These are phyloP conservation scores for Cynanchum wilfordii DNA, from an alignment of 257 asterid genomes.

Conservation along the genomic window DNA sequence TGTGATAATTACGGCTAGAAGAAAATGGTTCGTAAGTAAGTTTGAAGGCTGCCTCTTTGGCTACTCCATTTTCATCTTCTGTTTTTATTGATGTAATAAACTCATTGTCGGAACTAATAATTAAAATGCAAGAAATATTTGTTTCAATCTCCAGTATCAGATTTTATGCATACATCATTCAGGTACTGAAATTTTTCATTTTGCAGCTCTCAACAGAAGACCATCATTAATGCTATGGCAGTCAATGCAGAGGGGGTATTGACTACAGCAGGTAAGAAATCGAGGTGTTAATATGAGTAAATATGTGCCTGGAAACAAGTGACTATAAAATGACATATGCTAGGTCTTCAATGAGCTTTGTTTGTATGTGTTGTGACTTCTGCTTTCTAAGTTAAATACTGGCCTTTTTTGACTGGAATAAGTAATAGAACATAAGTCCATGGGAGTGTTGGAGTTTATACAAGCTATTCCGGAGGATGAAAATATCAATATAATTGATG, in stretches of 20 bases:
- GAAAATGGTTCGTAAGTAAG: background rate
- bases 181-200: slow-evolving; percentile 14
- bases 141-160: background rate
- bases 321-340: background rate
- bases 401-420: background rate
- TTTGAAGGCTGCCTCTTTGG: background rate
- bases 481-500: background rate
- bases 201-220: slow-evolving; percentile 90
- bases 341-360: background rate
- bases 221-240: slow-evolving; percentile 85
- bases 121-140: background rate
- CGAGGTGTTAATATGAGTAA: background rate
- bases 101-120: background rate
- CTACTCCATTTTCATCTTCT: background rate
- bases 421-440: background rate
- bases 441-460: background rate
- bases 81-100: background rate
- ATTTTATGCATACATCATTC: background rate
- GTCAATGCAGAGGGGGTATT: slow-evolving; percentile 86
- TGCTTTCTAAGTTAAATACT: background rate
- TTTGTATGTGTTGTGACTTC: too few species aligned
- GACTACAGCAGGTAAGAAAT: slow-evolving; percentile 78
- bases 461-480: background rate
- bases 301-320: background rate
- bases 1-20: background rate